Base-by-base conservation (phyloP, 1,284 basidiomycete genomes). In the Porodaedalea pini region DNA sequence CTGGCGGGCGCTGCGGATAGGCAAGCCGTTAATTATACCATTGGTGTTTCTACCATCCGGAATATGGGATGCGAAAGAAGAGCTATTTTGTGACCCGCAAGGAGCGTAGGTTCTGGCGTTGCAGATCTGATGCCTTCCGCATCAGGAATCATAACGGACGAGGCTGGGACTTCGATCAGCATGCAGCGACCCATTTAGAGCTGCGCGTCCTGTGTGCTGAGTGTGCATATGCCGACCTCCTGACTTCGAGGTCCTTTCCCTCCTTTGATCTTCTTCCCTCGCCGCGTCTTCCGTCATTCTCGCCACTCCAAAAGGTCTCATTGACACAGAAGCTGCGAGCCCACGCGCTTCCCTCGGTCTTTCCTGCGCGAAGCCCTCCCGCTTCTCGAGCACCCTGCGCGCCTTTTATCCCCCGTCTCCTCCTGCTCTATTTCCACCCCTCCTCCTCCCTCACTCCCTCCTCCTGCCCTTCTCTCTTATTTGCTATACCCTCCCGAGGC, bases 361-460 rank as follows among this genome's bases (percentile, higher is more conserved):
- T 47, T 47, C 25, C 45, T 31, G 45, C 45, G 45, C 51, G 51
- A 43, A 53, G 25, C 19, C 21, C 23, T 27, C 13, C 21, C 19
- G 41, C 52, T 54, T 54, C 52, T 54, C 31, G 39, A 49, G 23
- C 25, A 21, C 6, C 29, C 27, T 31, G 21, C 11, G 19, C 32
- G 17, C 32, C 15, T 44, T 23, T 23, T 34, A 47, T 51, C 29
- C 53, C n/a, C 19, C 45, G 6, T n/a, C 23, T 31, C 39, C 25
- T 31, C 21, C 31, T 52, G 25, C 34, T 17, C 5, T 50, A 25
- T 45, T 34, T 55, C 43, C 21, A 43, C 37, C 25, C 50, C 17
- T 39, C 25, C 31, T 6, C 41, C 27, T 34, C 11, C 44, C 11
- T 23, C 27, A 25, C 31, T 36, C 41, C 27, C 40, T 36, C 37